Percentiles rank a stretch among this genome's conserved stretches.
These are phyloP conservation scores for Fusarium lyarnte DNA, from an alignment of 2,329 filamentous ascomycete species.

Conservation along the genomic window DNA sequence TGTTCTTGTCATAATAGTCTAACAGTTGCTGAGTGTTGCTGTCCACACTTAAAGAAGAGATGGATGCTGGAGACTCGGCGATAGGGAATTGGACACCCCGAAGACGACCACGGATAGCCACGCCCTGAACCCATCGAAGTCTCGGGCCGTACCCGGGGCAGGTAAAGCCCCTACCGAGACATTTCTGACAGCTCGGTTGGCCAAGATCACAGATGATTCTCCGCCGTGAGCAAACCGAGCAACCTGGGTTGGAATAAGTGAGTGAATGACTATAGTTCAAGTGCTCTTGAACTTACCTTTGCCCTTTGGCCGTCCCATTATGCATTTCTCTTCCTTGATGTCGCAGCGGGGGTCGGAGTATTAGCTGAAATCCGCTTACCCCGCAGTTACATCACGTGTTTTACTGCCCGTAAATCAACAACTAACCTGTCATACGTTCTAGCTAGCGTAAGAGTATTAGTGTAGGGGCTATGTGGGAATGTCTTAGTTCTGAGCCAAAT, in stretches of 20 bases:
- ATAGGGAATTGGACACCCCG: rapidly evolving
- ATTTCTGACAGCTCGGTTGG: not conserved
- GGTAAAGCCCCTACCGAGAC: not conserved
- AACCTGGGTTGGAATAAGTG: rapidly evolving
- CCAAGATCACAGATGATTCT: not conserved
- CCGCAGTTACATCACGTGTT: not conserved
- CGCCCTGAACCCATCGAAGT: not conserved
- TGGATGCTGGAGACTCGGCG: rapidly evolving
- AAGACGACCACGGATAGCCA: not conserved
- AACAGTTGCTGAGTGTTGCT: rapidly evolving
- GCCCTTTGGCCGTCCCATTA: not conserved
- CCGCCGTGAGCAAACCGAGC: rapidly evolving
- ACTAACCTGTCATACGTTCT: too few relatives aligned
- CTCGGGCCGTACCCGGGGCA: not conserved
- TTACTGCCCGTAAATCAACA: not conserved
- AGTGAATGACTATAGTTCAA: rapidly evolving
- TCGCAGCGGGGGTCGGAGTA: rapidly evolving
- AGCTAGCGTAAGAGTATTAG: too few relatives aligned
- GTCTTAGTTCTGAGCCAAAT: too few relatives aligned
- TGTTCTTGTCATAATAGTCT: not conserved
- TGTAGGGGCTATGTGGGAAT: too few relatives aligned
- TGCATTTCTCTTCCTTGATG: rapidly evolving
- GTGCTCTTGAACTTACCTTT: rapidly evolving
- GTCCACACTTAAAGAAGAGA: rapidly evolving
- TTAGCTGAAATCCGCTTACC: rapidly evolving